Evolutionary conservation across 768 basidiomycete genomes (phyloP).

Genomic region (Leccinum sublutescens): DNA sequence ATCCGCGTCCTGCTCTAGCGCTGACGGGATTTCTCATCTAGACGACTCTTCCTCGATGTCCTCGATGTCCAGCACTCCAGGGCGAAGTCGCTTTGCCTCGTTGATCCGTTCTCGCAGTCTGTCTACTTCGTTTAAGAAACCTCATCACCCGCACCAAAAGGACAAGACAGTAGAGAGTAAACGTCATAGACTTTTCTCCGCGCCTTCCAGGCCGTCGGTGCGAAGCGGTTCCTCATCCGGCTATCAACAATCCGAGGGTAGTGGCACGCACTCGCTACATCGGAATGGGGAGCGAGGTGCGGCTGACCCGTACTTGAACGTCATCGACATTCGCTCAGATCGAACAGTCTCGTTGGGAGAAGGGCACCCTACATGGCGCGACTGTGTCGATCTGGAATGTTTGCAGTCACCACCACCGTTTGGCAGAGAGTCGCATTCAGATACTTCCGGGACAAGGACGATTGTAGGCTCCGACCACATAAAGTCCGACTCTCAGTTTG

Average conservation of each 20-base stretch:
- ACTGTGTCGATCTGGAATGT: conserved; percentile 5
- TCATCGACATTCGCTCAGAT: conserved; percentile 22
- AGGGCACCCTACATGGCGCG: not conserved
- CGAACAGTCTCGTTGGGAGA: not conserved
- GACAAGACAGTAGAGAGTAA: not conserved
- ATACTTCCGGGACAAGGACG: conserved; percentile 21
- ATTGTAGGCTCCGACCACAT: conserved; percentile 7
- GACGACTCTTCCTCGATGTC: conserved; percentile 18
- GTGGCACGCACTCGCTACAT: not conserved
- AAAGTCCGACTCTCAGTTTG: not conserved
- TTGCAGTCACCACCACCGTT: conserved; percentile 4
- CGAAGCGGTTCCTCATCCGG: not conserved
- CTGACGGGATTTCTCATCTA: conserved; percentile 5
- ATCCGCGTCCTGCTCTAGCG: conserved; percentile 12
- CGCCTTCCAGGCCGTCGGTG: not conserved
- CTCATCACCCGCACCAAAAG: conserved; percentile 9
- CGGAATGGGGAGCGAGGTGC: not conserved
- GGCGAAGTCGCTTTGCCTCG: conserved; percentile 6
- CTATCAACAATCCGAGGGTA: not conserved
- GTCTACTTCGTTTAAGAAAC: conserved; percentile 9
- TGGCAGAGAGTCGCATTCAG: conserved; percentile 11
- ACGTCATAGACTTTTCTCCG: conserved; percentile 21
- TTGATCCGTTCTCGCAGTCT: conserved; percentile 17
- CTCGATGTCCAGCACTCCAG: conserved; percentile 5
- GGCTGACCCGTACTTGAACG: conserved; percentile 10